Evolutionary conservation across 2,329 filamentous ascomycete genomes (phyloP).

Genomic region (Malbranchea cinnamomea): DNA sequence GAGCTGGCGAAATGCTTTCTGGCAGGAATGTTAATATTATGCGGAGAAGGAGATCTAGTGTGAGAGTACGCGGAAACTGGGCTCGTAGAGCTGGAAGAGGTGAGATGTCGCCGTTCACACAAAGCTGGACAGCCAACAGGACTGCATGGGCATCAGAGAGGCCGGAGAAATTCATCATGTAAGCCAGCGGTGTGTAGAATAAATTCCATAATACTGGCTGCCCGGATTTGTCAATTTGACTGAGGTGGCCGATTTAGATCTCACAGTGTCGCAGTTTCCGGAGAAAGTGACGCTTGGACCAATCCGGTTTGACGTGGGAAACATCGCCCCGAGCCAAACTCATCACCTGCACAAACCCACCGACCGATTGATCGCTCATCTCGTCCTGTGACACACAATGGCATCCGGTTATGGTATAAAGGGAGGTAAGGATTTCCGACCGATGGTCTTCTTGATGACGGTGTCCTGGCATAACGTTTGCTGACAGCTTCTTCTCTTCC

Average conservation of each 20-base stretch:
- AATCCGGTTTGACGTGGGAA: conserved; percentile 5
- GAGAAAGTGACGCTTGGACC: conserved; percentile 8
- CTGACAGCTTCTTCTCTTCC: conserved; percentile 8
- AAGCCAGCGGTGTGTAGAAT: too few species aligned
- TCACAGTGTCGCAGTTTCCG: too few species aligned
- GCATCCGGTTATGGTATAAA: conserved; percentile 40
- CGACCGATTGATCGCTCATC: background rate
- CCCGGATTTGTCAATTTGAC: too few species aligned
- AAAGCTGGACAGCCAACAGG: conserved; percentile 42
- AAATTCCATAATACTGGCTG: too few species aligned
- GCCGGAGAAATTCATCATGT: conserved; percentile 23
- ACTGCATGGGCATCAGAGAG: conserved; percentile 43
- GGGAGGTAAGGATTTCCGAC: conserved; percentile 28
- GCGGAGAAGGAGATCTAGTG: conserved; percentile 39
- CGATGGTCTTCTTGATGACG: conserved; percentile 1
- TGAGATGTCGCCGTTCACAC: conserved; percentile 38
- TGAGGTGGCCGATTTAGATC: too few species aligned
- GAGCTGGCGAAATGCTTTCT: conserved; percentile 37
- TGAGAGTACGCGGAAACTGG: conserved; percentile 30
- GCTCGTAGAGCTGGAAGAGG: conserved; percentile 38
- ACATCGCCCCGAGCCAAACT: conserved; percentile 3
- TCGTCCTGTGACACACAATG: conserved; percentile 21
- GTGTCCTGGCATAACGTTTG: background rate
- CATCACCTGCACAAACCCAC: conserved; percentile 2
- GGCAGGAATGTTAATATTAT: conserved; percentile 49